These are phyloP conservation scores for Neospora caninum DNA, from an alignment of 169 alveolate species.

Conservation along the genomic window DNA sequence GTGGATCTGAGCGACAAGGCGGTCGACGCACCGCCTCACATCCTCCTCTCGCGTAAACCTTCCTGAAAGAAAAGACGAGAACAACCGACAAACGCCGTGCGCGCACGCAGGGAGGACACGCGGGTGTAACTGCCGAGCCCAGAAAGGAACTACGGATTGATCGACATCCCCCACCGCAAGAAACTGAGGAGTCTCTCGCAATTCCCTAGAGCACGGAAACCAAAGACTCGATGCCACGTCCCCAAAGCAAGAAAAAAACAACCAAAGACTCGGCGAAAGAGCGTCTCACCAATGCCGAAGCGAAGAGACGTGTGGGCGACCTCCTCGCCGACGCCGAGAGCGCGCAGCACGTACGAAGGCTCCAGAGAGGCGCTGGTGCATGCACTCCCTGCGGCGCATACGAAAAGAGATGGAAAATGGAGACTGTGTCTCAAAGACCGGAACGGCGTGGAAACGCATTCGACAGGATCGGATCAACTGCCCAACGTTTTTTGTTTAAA, in stretches of 20 bases:
- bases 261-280: too few relatives aligned
- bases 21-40: conserved; percentile 85
- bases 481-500: too few relatives aligned
- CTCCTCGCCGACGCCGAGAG: conserved; percentile 97
- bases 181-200: too few relatives aligned
- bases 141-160: background rate
- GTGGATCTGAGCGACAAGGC: conserved; percentile 82
- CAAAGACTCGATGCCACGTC: too few relatives aligned
- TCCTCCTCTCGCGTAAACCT: conserved; percentile 96
- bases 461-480: too few relatives aligned
- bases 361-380: conserved; percentile 91
- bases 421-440: too few relatives aligned
- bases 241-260: background rate
- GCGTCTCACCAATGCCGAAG: conserved; percentile 92
- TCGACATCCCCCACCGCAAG: background rate
- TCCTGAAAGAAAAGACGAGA: background rate
- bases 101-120: too few relatives aligned
- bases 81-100: too few relatives aligned
- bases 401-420: too few relatives aligned
- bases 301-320: conserved; percentile 97
- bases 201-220: too few relatives aligned
- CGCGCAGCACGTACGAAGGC: conserved; percentile 94
- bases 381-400: conserved; percentile 84
- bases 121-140: background rate
- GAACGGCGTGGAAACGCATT: too few relatives aligned